A percentile compares a stretch with the other conserved stretches of the same genome.
Evolutionary conservation across 768 basidiomycete genomes (phyloP).

Genomic region (Tulasnella calospora): DNA sequence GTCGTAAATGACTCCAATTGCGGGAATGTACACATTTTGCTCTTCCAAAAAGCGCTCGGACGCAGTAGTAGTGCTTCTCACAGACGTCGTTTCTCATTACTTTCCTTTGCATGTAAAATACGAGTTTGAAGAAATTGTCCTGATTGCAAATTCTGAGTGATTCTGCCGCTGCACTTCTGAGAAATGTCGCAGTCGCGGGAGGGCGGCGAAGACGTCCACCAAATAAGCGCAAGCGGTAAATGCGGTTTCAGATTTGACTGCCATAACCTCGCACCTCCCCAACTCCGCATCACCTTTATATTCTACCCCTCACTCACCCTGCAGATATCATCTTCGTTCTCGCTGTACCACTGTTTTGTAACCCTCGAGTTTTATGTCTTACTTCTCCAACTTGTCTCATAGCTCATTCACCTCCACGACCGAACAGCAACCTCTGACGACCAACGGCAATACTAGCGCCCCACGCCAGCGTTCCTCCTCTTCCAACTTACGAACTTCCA

Average conservation of each 20-base stretch:
- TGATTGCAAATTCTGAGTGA: not conserved
- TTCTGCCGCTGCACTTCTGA: not conserved
- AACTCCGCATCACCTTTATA: conserved; percentile 7
- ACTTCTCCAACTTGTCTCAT: conserved; percentile 75
- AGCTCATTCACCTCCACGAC: conserved; percentile 26
- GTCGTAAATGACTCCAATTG: not conserved
- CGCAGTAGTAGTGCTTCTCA: not conserved
- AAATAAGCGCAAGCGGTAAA: conserved; percentile 4
- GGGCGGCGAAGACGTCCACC: not conserved
- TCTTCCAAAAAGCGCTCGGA: not conserved
- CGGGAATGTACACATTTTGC: not conserved
- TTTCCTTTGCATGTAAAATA: not conserved
- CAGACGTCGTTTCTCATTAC: not conserved
- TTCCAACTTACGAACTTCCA: conserved; percentile 43
- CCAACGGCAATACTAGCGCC: conserved; percentile 27
- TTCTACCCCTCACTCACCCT: not conserved
- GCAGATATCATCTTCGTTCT: not conserved
- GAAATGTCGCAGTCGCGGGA: not conserved
- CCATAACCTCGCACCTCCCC: not conserved
- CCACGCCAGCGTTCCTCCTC: conserved; percentile 26
- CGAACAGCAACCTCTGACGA: conserved; percentile 33
- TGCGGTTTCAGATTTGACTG: not conserved
- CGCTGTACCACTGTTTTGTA: not conserved
- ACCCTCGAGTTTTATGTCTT: conserved; percentile 34
- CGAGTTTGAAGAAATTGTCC: not conserved